Evolutionary conservation across 345 rosid species (phyloP).

Genomic region (Syzygium grande): DNA sequence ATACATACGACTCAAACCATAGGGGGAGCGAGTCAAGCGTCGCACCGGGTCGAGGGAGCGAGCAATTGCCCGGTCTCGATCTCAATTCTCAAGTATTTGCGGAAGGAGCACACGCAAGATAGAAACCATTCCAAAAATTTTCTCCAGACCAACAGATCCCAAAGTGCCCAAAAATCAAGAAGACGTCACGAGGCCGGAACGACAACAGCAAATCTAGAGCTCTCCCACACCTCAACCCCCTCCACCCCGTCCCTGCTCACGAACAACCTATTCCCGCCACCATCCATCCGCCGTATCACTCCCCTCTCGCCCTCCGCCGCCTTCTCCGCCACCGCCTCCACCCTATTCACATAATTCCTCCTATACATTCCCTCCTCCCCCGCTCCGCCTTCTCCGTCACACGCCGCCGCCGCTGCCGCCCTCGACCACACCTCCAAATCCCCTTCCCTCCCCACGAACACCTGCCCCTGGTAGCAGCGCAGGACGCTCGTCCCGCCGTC

Average conservation of each 20-base stretch:
- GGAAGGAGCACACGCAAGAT: neutral
- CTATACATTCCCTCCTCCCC: constrained; percentile 24
- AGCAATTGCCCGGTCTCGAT: neutral
- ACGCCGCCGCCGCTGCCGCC: neutral
- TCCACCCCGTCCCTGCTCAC: constrained; percentile 61
- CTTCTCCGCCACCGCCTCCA: constrained; percentile 21
- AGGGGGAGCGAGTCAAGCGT: neutral
- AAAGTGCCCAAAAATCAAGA: neutral
- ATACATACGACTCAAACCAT: neutral
- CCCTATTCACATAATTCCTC: constrained; percentile 72
- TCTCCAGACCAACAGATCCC: neutral
- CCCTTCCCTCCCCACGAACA: constrained; percentile 70
- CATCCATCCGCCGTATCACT: constrained; percentile 52
- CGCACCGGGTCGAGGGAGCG: neutral
- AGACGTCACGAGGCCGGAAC: neutral
- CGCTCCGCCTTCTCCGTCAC: constrained; percentile 3
- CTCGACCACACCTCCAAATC: constrained; percentile 83
- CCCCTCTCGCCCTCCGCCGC: constrained; percentile 63
- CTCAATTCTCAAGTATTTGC: neutral
- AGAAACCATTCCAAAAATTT: neutral
- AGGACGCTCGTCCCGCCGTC: constrained; percentile 22
- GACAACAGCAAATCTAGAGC: constrained; percentile 23
- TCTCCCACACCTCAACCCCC: constrained; percentile 97
- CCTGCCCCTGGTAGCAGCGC: constrained; percentile 68
- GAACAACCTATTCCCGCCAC: constrained; percentile 76